phyloP scores from a whole-genome alignment of 306 rosid genomes.

The Quercus variabilis region DNA sequence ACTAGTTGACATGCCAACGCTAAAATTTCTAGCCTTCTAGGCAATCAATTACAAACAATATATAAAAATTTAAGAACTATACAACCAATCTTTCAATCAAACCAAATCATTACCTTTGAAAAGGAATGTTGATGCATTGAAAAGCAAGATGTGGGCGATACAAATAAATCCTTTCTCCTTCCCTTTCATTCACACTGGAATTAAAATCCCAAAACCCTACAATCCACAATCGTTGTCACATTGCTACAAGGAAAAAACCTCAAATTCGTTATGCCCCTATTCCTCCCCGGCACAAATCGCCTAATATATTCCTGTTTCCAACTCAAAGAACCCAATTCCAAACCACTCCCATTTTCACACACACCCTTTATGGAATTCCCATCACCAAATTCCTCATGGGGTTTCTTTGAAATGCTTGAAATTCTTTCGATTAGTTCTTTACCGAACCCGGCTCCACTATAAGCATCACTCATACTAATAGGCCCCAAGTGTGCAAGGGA shows the following conservation, averaged over 20 bases:
- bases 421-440: conserved; percentile 35
- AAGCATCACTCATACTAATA: too few species aligned
- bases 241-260: conserved; percentile 54
- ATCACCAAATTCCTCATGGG: conserved; percentile 4
- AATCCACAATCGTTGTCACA: conserved; percentile 60
- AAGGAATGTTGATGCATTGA: conserved; percentile 49
- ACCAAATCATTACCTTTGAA: conserved; percentile 53
- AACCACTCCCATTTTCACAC: neutral
- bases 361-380: conserved; percentile 1
- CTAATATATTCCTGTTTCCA: conserved; percentile 58
- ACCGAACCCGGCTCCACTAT: conserved; percentile 16
- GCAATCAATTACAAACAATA: neutral
- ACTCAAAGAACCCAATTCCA: conserved; percentile 43
- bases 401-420: neutral
- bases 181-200: conserved; percentile 21
- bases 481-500: too few species aligned
- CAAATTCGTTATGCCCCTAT: conserved; percentile 28
- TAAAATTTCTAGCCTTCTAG: neutral
- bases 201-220: conserved; percentile 72
- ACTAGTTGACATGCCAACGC: neutral
- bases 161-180: conserved; percentile 29
- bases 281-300: conserved; percentile 50
- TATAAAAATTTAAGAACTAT: neutral
- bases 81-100: neutral
- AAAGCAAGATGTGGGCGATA: conserved; percentile 62